Conservation (phyloP, 2,329 filamentous ascomycete species). For the Mycogone perniciosa region DNA sequence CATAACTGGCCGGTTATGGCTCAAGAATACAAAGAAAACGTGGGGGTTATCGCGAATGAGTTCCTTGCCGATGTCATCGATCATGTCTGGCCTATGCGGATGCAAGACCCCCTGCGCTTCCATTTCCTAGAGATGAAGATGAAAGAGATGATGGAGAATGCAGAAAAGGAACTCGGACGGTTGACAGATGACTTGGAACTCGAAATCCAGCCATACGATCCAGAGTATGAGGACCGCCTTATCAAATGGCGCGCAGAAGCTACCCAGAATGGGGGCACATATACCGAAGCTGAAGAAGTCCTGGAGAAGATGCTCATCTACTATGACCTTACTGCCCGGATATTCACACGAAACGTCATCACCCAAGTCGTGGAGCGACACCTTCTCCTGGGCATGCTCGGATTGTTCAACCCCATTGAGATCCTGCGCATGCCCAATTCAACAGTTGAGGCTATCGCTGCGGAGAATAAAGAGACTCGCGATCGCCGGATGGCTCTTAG, state of each 20-base stretch:
- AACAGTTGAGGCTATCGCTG: slow-evolving; percentile 43
- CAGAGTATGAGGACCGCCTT: slow-evolving; percentile 46
- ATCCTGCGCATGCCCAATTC: slow-evolving; percentile 40
- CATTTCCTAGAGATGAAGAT: slow-evolving; percentile 45
- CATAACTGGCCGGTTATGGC: slow-evolving; percentile 47
- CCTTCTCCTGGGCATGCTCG: slow-evolving; percentile 44
- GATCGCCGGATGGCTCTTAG: slow-evolving; percentile 43
- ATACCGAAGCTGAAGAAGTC: slow-evolving; percentile 46
- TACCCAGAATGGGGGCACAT: slow-evolving; percentile 38
- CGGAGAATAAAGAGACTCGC: slow-evolving; percentile 47
- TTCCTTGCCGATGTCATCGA: slow-evolving; percentile 46
- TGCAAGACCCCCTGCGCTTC: slow-evolving; percentile 44
- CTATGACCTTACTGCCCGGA: slow-evolving; percentile 47
- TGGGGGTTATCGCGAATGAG: slow-evolving; percentile 48
- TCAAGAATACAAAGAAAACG: slow-evolving; percentile 48
- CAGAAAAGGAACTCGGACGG: slow-evolving; percentile 39
- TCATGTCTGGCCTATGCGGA: slow-evolving; percentile 43
- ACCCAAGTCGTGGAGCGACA: slow-evolving; percentile 48
- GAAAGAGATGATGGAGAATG: slow-evolving; percentile 39
- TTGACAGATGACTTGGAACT: slow-evolving; percentile 46
- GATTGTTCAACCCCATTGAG: slow-evolving; percentile 47
- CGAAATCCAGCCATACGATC: slow-evolving; percentile 48
- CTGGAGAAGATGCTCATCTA: slow-evolving; percentile 52
- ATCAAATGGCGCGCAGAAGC: slow-evolving; percentile 39
- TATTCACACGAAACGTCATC: slow-evolving; percentile 47